These are phyloP conservation scores for Salix udensis DNA, from an alignment of 345 rosid genomes.

Conservation along the genomic window DNA sequence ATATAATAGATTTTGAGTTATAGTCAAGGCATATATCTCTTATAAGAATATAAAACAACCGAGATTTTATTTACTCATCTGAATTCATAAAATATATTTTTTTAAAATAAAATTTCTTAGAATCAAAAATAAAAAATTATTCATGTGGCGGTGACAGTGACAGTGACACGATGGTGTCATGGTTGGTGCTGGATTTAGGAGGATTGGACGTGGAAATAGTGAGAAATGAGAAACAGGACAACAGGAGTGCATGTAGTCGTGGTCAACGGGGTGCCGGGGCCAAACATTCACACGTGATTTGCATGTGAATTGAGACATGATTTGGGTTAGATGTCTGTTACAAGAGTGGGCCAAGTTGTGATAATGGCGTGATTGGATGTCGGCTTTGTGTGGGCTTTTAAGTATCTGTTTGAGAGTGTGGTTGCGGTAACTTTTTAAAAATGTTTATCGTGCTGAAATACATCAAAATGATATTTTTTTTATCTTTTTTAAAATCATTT, in stretches of 20 bases:
- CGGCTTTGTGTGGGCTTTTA: background rate
- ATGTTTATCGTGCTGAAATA: too few relatives aligned
- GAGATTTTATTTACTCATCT: too few relatives aligned
- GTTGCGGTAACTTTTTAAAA: too few relatives aligned
- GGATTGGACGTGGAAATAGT: background rate
- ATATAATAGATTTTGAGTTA: rapidly evolving
- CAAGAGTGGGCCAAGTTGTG: background rate
- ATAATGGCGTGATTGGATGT: background rate
- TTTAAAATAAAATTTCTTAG: too few relatives aligned
- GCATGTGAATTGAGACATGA: background rate
- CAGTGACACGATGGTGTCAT: too few relatives aligned
- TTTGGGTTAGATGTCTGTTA: background rate
- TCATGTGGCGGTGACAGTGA: too few relatives aligned
- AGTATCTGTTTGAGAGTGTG: too few relatives aligned
- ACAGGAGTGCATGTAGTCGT: background rate
- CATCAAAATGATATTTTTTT: too few relatives aligned
- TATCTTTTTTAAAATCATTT: too few relatives aligned
- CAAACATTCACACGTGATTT: background rate
- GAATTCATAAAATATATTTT: too few relatives aligned
- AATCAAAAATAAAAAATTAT: too few relatives aligned
- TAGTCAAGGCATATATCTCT: rapidly evolving
- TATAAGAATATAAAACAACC: too few relatives aligned
- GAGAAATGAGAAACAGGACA: background rate
- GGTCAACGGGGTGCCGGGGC: background rate
- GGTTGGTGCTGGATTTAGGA: background rate